A percentile compares a stretch with the other conserved stretches of the same genome.
phyloP scores from a whole-genome alignment of 2,329 filamentous ascomycete genomes.

The Paramyrothecium sp. region DNA sequence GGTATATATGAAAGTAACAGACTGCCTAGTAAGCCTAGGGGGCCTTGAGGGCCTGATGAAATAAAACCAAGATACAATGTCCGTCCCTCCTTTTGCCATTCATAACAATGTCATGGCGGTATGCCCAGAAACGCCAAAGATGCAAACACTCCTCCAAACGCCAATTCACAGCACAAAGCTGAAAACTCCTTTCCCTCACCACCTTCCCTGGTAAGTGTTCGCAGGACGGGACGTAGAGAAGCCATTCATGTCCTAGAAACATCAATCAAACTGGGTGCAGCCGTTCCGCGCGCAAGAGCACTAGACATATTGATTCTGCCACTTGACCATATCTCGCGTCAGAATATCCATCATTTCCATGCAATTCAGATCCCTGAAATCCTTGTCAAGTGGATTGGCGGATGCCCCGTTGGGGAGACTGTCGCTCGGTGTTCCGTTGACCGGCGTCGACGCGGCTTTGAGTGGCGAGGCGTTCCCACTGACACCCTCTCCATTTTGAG shows the following conservation, averaged over 20 bases:
- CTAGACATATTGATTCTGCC: slow-evolving; percentile 70
- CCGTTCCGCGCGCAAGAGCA: neutral
- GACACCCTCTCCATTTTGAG: slow-evolving; percentile 33
- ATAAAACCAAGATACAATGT: slow-evolving; percentile 10
- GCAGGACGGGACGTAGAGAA: too few species aligned
- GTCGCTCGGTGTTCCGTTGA: slow-evolving; percentile 29
- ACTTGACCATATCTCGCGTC: slow-evolving; percentile 77
- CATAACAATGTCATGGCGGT: too few species aligned
- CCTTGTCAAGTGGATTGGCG: slow-evolving; percentile 32
- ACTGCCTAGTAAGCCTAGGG: neutral
- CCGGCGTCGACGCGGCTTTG: slow-evolving; percentile 31
- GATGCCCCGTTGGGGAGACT: slow-evolving; percentile 17
- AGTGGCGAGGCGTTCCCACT: slow-evolving; percentile 40
- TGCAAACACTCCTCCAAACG: slow-evolving; percentile 15
- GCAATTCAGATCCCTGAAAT: slow-evolving; percentile 75
- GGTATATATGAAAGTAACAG: neutral
- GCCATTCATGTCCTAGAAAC: too few species aligned
- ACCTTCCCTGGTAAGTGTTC: too few species aligned
- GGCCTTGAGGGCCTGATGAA: neutral
- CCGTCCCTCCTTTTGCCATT: slow-evolving; percentile 2
- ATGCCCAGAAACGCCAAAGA: slow-evolving; percentile 20
- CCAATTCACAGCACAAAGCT: slow-evolving; percentile 13
- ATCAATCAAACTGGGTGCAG: too few species aligned
- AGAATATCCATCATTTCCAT: slow-evolving; percentile 90
- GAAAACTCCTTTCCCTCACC: neutral